Conservation (phyloP, 495 filamentous ascomycete species). For the Tuber brumale region DNA sequence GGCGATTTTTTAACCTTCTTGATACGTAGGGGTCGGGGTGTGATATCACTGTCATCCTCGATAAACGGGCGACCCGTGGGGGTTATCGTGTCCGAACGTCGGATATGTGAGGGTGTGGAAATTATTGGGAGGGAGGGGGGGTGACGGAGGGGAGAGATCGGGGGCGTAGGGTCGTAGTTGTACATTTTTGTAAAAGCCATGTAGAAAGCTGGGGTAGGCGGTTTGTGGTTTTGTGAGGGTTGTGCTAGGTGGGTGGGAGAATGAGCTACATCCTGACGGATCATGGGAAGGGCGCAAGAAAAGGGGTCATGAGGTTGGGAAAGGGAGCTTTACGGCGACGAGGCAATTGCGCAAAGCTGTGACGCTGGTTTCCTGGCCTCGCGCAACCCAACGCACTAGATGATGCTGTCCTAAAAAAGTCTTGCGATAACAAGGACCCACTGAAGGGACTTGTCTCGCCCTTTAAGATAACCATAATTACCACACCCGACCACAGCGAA, state of each 20-base stretch:
- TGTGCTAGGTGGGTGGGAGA: background rate
- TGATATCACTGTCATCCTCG: slow-evolving; percentile 10
- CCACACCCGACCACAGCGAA: background rate
- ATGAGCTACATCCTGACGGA: background rate
- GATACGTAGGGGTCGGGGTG: slow-evolving; percentile 22
- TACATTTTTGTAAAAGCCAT: background rate
- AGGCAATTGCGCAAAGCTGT: background rate
- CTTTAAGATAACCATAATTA: background rate
- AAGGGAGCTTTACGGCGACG: background rate
- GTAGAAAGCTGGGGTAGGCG: background rate
- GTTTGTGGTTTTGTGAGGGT: background rate
- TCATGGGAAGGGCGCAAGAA: background rate
- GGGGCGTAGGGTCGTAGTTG: background rate
- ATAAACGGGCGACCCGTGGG: background rate
- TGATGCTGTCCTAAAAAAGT: background rate
- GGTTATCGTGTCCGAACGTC: background rate
- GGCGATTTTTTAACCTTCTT: slow-evolving; percentile 31
- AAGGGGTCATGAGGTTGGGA: background rate
- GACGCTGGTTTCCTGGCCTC: background rate
- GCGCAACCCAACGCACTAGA: background rate
- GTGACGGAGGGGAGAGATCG: background rate
- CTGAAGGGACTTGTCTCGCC: background rate
- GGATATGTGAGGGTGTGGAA: background rate
- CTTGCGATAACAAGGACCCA: background rate
- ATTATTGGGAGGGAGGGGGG: background rate